A percentile compares a stretch with the other conserved stretches of the same genome.
Evolutionary conservation across 768 basidiomycete genomes (phyloP).

Genomic region (Mrakia frigida): DNA sequence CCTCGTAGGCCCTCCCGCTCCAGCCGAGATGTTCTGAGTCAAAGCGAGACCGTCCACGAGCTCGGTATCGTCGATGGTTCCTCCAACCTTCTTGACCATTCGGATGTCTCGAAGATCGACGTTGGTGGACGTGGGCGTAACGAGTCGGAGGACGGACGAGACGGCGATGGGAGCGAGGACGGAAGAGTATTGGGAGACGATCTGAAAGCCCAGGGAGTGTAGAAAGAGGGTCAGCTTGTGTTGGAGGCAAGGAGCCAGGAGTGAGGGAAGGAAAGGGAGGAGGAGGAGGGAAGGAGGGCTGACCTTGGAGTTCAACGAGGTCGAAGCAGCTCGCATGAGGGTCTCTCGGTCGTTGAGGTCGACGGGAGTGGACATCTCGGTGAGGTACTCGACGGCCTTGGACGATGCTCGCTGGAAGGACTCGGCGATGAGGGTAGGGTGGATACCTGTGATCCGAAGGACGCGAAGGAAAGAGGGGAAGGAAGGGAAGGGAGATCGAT

Average conservation of each 20-base stretch:
- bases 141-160: conserved; percentile 85
- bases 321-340: conserved; percentile 86
- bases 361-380: conserved; percentile 85
- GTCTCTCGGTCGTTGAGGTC: conserved; percentile 80
- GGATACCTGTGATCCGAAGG: conserved; percentile 58
- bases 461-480: not conserved
- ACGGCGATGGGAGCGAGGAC: conserved; percentile 98
- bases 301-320: conserved; percentile 93
- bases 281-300: conserved; percentile 19
- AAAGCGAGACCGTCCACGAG: conserved; percentile 94
- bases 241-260: no score
- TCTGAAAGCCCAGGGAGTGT: no score
- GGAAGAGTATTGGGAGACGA: conserved; percentile 98
- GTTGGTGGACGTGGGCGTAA: conserved; percentile 80
- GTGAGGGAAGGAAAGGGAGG: not conserved
- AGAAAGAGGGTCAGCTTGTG: no score
- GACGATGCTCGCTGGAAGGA: conserved; percentile 85
- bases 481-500: conserved; percentile 23
- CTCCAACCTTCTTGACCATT: conserved; percentile 95
- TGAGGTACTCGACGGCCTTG: conserved; percentile 89
- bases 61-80: conserved; percentile 98
- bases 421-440: conserved; percentile 94
- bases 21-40: conserved; percentile 85
- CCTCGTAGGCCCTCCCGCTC: conserved; percentile 86
- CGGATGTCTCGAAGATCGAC: conserved; percentile 95